Evolutionary conservation across 2,329 filamentous ascomycete genomes (phyloP), one percentile per base, ranked within the genome.

Genomic region (Aspergillus fumigatiaffinis): DNA sequence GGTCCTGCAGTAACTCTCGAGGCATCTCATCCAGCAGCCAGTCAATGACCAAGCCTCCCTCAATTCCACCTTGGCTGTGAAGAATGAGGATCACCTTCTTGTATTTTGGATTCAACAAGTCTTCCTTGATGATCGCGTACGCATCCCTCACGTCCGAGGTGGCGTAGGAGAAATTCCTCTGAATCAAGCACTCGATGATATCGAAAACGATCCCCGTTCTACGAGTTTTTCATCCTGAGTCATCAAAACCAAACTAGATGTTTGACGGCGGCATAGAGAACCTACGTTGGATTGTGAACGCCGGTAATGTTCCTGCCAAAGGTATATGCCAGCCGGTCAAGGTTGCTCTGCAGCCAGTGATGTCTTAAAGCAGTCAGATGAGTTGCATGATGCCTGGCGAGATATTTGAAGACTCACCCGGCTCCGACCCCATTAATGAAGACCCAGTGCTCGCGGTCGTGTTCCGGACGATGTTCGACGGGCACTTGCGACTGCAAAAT

Each of bases 51-150:
- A 92, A 76, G 3, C 87, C 83, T 1, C 86, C 87, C 67, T 91
- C 86, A 52, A 93, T 90, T 14, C 82, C 89, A 3, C 90, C 90
- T 71, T 93, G 90, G 0, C 87, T 90, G 71, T 94, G 90, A 41
- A 89, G 77, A 58, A 93, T 83, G 54, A 93, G 81, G 28, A 93
- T 77, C 3, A 93, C 83, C 67, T 90, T 92, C 35, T 82, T 82
- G 57, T 87, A 83, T 17, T 77, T 69, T 0, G 82, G 80, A 55
- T 88, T 79, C 62, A 88, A 83, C 6, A 92, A 77, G 23, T 82
- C 81, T 23, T 83, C 76, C 68, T 89, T 88, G 60, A 92, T 74
- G 23, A 78, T 76, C 63, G 85, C 87, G 69, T 87, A 87, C 9
- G 77, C 76, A 32, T 74, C 67, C 28, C 82, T 75, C 35, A 89